phyloP scores from a whole-genome alignment of 306 rosid species.

The Gleditsia sinensis region DNA sequence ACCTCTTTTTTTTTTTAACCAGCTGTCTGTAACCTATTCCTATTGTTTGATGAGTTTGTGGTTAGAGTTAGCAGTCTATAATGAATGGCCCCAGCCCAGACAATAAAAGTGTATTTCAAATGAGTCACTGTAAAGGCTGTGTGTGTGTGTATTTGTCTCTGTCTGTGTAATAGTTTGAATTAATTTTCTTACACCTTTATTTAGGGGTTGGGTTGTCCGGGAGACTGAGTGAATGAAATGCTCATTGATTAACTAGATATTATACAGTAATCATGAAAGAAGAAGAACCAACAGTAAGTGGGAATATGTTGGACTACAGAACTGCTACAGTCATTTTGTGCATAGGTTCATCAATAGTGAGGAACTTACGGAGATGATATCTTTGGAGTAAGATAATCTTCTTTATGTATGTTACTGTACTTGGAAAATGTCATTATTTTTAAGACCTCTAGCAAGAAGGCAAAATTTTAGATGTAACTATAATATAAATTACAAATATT shows the following conservation, averaged over 20 bases:
- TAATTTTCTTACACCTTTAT: neutral
- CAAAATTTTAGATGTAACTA: no score
- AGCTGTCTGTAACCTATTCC: neutral
- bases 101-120: neutral
- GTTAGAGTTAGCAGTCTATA: neutral
- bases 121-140: neutral
- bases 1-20: neutral
- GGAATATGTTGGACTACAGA: conserved; percentile 8
- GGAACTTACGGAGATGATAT: conserved; percentile 1
- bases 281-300: neutral
- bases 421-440: conserved; percentile 19
- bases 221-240: neutral
- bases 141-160: neutral
- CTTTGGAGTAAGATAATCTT: neutral
- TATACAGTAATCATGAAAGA: neutral
- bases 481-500: neutral
- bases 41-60: neutral
- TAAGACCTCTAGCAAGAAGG: conserved; percentile 15
- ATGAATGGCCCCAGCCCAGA: neutral
- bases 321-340: conserved; percentile 3
- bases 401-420: neutral
- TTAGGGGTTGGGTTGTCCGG: neutral
- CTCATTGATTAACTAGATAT: neutral
- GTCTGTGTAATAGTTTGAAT: neutral
- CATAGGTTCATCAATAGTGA: neutral